A percentile compares a stretch with the other conserved stretches of the same genome.
Conservation (phyloP, 371 early-diverging fungal species). For the Mortierella sp. region DNA sequence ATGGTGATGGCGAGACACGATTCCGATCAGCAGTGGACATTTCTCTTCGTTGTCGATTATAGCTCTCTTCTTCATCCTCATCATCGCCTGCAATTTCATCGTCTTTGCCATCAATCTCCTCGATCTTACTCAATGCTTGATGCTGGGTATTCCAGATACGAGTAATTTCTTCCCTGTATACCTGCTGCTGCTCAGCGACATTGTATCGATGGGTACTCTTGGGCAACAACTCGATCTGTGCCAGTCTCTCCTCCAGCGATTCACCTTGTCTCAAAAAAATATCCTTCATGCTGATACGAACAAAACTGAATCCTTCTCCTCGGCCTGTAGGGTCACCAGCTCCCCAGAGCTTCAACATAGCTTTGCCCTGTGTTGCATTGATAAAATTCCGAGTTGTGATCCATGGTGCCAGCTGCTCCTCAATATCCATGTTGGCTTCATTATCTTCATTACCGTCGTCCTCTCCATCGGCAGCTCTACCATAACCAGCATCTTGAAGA, state of each 20-base stretch:
- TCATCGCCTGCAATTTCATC: slow-evolving; percentile 64
- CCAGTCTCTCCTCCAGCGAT: slow-evolving; percentile 84
- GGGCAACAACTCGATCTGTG: slow-evolving; percentile 84
- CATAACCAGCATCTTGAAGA: slow-evolving; percentile 95
- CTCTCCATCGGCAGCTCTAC: slow-evolving; percentile 71
- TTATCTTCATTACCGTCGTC: slow-evolving; percentile 72
- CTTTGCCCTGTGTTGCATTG: slow-evolving; percentile 91
- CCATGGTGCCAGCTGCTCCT: slow-evolving; percentile 98
- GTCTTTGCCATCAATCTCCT: slow-evolving; percentile 66
- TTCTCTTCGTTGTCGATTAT: slow-evolving; percentile 57
- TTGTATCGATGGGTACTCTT: slow-evolving; percentile 93
- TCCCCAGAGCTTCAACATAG: slow-evolving; percentile 94
- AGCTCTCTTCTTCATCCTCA: slow-evolving; percentile 61
- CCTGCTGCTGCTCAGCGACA: slow-evolving; percentile 95
- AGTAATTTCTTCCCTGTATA: slow-evolving; percentile 93
- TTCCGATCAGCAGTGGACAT: slow-evolving; percentile 56
- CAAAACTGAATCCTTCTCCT: slow-evolving; percentile 99
- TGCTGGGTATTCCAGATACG: slow-evolving; percentile 96
- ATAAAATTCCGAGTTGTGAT: slow-evolving; percentile 97
- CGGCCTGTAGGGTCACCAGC: slow-evolving; percentile 98
- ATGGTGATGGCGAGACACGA: slow-evolving; percentile 47
- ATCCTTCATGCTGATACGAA: slow-evolving; percentile 97
- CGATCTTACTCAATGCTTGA: slow-evolving; percentile 68
- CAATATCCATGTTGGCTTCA: slow-evolving; percentile 86
- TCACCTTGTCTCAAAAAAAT: slow-evolving; percentile 94